Conservation (phyloP, 306 rosid species). For the Geum urbanum region DNA sequence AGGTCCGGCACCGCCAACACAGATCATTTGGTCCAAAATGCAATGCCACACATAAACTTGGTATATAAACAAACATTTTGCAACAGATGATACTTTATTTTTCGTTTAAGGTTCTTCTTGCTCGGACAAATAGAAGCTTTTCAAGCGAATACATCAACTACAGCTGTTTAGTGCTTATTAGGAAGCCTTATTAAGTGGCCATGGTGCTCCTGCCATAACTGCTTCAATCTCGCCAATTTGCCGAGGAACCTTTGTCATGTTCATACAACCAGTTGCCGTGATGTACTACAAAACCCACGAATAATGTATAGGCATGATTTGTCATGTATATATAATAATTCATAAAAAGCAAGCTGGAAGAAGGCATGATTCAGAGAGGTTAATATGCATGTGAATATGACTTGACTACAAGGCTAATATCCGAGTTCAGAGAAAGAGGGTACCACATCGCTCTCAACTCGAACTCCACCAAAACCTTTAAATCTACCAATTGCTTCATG, state of each 20-base stretch:
- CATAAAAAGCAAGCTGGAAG: neutral
- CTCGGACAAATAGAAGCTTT: neutral
- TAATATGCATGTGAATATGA: neutral
- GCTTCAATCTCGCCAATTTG: constrained; percentile 66
- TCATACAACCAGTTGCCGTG: constrained; percentile 66
- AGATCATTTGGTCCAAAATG: too few relatives aligned
- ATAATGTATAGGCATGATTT: constrained; percentile 2
- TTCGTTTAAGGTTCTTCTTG: neutral
- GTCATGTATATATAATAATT: neutral
- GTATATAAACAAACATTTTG: too few relatives aligned
- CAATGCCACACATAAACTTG: too few relatives aligned
- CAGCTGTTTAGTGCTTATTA: neutral
- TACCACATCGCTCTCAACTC: constrained; percentile 91
- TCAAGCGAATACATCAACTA: neutral
- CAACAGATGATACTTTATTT: too few relatives aligned
- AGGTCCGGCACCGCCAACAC: too few relatives aligned
- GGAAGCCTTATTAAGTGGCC: constrained; percentile 49
- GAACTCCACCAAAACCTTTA: constrained; percentile 75
- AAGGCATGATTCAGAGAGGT: neutral
- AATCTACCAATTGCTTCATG: constrained; percentile 51
- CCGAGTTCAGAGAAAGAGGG: constrained; percentile 14
- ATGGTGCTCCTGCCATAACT: constrained; percentile 81
- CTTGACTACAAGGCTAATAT: neutral
- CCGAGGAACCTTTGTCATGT: constrained; percentile 77
- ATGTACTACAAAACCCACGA: constrained; percentile 45